Evolutionary conservation across 23 red algal species (phyloP).

Genomic region (Gracilaria domingensis): DNA sequence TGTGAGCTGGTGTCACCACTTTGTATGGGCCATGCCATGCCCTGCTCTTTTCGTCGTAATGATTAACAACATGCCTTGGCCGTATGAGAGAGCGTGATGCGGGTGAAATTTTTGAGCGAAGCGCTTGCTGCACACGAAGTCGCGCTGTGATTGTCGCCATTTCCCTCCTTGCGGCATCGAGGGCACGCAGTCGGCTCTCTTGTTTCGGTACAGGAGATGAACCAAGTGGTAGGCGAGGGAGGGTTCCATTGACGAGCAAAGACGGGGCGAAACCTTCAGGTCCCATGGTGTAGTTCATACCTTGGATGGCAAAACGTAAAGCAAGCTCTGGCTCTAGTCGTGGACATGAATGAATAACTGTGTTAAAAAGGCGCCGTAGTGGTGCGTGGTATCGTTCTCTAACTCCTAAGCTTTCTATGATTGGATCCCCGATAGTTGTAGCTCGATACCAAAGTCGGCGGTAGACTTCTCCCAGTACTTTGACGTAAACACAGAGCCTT

Average conservation of each 20-base stretch:
- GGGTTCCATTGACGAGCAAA: neutral
- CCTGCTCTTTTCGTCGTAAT: neutral
- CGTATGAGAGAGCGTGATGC: neutral
- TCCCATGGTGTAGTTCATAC: conserved; percentile 26
- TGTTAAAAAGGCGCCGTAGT: conserved; percentile 32
- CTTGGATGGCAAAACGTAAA: conserved; percentile 17
- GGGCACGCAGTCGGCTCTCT: neutral
- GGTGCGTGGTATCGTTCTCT: conserved; percentile 52
- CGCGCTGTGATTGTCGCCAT: neutral
- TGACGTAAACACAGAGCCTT: conserved; percentile 37
- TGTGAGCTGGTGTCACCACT: neutral
- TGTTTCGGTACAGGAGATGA: neutral
- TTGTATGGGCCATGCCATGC: neutral
- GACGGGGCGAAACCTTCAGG: conserved; percentile 5
- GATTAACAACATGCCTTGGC: neutral
- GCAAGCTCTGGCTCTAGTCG: neutral
- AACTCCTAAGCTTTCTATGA: conserved; percentile 32
- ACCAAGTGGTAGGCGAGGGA: neutral
- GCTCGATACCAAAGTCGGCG: conserved; percentile 9
- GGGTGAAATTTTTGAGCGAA: neutral
- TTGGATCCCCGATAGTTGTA: conserved; percentile 45
- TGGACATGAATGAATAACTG: neutral
- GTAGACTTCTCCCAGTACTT: conserved; percentile 22
- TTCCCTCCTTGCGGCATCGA: neutral
- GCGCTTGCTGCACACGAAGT: neutral